A percentile compares a stretch with the other conserved stretches of the same genome.
Evolutionary conservation across 2,329 filamentous ascomycete genomes (phyloP).

Genomic region (Colletotrichum zoysiae): DNA sequence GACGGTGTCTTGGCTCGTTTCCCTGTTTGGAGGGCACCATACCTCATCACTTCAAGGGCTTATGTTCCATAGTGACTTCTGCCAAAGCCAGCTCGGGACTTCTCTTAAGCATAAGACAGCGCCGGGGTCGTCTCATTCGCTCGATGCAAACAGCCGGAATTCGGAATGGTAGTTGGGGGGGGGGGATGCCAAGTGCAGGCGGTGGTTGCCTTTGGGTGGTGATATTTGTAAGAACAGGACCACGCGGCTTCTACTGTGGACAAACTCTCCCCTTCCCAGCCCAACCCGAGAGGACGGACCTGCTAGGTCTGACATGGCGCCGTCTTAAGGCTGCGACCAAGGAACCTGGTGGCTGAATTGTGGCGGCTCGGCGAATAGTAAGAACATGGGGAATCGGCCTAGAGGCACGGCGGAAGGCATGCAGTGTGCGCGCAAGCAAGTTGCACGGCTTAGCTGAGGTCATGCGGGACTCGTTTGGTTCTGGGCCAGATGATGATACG

Average conservation of each 20-base stretch:
- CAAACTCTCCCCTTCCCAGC: neutral
- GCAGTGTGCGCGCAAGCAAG: slow-evolving; percentile 13
- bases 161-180: slow-evolving; percentile 37
- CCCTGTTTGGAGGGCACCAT: slow-evolving; percentile 31
- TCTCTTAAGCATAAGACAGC: slow-evolving; percentile 39
- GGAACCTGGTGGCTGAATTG: slow-evolving; percentile 22
- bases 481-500: slow-evolving; percentile 26
- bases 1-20: slow-evolving; percentile 15
- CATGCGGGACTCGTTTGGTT: slow-evolving; percentile 30
- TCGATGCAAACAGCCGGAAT: slow-evolving; percentile 25
- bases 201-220: slow-evolving; percentile 7
- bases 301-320: slow-evolving; percentile 32
- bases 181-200: slow-evolving; percentile 22
- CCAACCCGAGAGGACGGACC: neutral
- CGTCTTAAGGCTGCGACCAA: slow-evolving; percentile 29
- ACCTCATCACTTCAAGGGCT: neutral
- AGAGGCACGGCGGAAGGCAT: slow-evolving; percentile 2
- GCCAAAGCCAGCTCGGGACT: slow-evolving; percentile 27
- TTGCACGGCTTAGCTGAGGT: slow-evolving; percentile 36
- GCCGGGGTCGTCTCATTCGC: slow-evolving; percentile 22
- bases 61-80: neutral
- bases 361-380: slow-evolving; percentile 33
- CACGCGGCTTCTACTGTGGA: neutral
- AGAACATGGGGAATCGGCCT: slow-evolving; percentile 20
- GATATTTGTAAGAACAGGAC: neutral